A percentile compares a stretch with the other conserved stretches of the same genome.
phyloP scores from a whole-genome alignment of 2,329 filamentous ascomycete genomes.

The Diaporthe australafricana region DNA sequence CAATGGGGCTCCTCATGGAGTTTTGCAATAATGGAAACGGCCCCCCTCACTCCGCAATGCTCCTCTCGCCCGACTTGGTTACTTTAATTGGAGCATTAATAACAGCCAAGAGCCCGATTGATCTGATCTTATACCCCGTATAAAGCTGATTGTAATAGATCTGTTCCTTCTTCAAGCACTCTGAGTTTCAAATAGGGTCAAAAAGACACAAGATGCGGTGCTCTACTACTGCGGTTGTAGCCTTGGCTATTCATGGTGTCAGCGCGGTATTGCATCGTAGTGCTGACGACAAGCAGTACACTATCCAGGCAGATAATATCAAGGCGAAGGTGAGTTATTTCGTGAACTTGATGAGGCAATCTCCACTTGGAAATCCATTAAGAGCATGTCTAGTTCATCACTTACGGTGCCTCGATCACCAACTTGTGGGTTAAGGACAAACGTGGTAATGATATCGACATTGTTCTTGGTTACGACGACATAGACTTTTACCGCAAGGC shows the following conservation, averaged over 20 bases:
- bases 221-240: neutral
- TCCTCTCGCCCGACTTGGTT: neutral
- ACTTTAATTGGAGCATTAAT: conserved; percentile 1
- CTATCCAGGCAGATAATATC: neutral
- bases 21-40: conserved; percentile 2
- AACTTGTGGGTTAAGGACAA: conserved; percentile 74
- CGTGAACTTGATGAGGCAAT: accelerated
- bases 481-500: conserved; percentile 63
- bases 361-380: neutral
- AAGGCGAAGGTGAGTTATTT: conserved; percentile 1
- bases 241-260: neutral
- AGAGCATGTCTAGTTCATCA: neutral
- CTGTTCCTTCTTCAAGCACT: neutral
- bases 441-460: conserved; percentile 69
- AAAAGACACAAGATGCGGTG: neutral
- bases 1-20: neutral
- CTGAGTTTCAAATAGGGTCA: neutral
- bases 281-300: neutral
- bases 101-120: neutral
- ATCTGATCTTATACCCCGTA: neutral
- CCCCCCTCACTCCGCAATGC: neutral
- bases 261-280: neutral
- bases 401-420: conserved; percentile 63
- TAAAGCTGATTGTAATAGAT: neutral
- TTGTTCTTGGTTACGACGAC: conserved; percentile 74